A percentile compares a stretch with the other conserved stretches of the same genome.
These are phyloP conservation scores for Metschnikowia rubicola DNA, from an alignment of 805 yeast genomes.

Conservation along the genomic window DNA sequence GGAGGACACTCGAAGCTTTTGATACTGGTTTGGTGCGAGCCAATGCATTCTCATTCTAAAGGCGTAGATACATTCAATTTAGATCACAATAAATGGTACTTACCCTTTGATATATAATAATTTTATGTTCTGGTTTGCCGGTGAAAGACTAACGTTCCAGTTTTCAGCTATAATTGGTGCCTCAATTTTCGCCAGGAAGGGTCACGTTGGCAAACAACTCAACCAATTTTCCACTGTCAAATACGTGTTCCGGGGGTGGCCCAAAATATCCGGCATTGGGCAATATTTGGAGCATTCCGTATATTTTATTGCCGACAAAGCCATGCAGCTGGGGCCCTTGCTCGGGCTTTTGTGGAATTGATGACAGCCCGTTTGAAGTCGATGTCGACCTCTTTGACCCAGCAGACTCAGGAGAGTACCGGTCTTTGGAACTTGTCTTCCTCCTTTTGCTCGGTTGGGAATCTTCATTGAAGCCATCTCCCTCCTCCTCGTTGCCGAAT, in stretches of 20 bases:
- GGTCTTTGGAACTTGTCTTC: conserved; percentile 11
- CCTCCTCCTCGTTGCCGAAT: conserved; percentile 6
- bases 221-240: conserved; percentile 54
- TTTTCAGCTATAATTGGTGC: neutral
- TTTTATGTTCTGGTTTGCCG: neutral
- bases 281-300: conserved; percentile 50
- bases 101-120: neutral
- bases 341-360: conserved; percentile 5
- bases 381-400: neutral
- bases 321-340: conserved; percentile 17
- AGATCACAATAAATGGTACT: neutral
- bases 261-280: conserved; percentile 61
- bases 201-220: conserved; percentile 33
- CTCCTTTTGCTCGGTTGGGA: conserved; percentile 15
- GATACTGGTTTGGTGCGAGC: neutral
- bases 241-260: conserved; percentile 43
- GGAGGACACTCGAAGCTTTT: conserved; percentile 16
- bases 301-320: conserved; percentile 32
- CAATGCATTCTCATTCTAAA: too few relatives aligned
- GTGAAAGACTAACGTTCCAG: too few relatives aligned
- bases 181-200: conserved; percentile 13
- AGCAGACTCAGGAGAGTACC: conserved; percentile 11
- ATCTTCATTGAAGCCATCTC: conserved; percentile 10
- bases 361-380: neutral
- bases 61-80: too few relatives aligned